Percentiles rank a stretch among this genome's conserved stretches.
Conservation (phyloP, 2,329 filamentous ascomycete genomes). For the Acrodontium crateriforme region DNA sequence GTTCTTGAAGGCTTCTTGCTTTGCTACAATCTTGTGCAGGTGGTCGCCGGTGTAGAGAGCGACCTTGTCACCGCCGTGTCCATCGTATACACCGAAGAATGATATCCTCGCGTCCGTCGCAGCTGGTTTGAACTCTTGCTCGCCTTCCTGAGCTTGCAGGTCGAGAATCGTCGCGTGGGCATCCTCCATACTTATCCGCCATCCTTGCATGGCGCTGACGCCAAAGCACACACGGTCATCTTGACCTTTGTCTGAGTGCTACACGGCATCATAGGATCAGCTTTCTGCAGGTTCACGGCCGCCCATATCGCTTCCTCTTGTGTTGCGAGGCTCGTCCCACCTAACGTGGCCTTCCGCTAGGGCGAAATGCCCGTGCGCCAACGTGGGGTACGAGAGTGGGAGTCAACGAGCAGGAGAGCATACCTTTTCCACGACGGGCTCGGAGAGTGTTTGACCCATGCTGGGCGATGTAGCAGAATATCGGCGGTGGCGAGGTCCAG, state of each 20-base stretch:
- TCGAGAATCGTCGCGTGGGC: slow-evolving; percentile 83
- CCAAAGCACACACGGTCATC: slow-evolving; percentile 90
- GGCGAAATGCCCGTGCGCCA: too few relatives aligned
- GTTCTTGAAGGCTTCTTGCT: slow-evolving; percentile 84
- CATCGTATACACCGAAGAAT: slow-evolving; percentile 97
- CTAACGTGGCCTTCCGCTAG: not conserved
- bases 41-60: slow-evolving; percentile 85
- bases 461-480: slow-evolving; percentile 18
- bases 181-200: slow-evolving; percentile 99
- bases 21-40: slow-evolving; percentile 85
- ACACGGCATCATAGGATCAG: slow-evolving; percentile 4
- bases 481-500: too few relatives aligned
- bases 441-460: slow-evolving; percentile 99
- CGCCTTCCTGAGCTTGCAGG: slow-evolving; percentile 50
- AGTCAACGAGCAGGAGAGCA: too few relatives aligned
- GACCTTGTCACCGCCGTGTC: slow-evolving; percentile 93
- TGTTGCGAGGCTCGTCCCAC: not conserved
- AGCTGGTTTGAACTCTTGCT: slow-evolving; percentile 40
- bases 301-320: not conserved
- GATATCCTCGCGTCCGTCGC: slow-evolving; percentile 62
- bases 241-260: slow-evolving; percentile 81
- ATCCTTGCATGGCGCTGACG: slow-evolving; percentile 98
- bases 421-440: slow-evolving; percentile 99
- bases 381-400: too few relatives aligned
- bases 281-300: slow-evolving; percentile 1